Evolutionary conservation across 2,329 filamentous ascomycete species (phyloP), one percentile per base, ranked within the genome.

Genomic region (Fusarium sp.): DNA sequence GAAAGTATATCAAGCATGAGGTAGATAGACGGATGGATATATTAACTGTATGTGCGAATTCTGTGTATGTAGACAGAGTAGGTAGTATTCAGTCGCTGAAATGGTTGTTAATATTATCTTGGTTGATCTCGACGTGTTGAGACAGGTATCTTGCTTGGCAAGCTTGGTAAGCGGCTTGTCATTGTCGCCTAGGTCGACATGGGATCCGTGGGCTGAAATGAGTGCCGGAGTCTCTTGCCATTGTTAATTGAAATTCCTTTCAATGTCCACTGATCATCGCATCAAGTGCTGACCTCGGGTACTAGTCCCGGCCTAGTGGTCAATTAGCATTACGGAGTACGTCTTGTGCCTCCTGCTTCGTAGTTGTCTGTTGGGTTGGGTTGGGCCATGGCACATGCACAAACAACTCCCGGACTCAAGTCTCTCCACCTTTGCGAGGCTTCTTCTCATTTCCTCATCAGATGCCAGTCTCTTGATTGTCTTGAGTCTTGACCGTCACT

Each of bases 231-330:
- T 55, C 38, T 51, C 53, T 39, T 64, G 24, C 60, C 61, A 48
- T 60, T 65, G 39, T 65, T 54, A 41, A 50, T 59, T 54, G 50
- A 54, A 39, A 39, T n/a, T 68, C 55, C 47, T 50, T 66, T 39
- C 35, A 39, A 39, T 18, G 64, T n/a, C 50, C 58, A 50, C 67
- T 64, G 70, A 73, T 73, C 71, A 68, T 64, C 71, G 30, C 70
- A 55, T 58, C 70, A 68, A 73, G 61, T 55, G 58, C 70, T 73
- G 67, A 73, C 70, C 28, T 48, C 54, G 47, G 61, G 24, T 60
- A 50, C 70, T 68, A 64, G 70, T 51, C 39, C 70, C 61, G 63
- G 38, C 44, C 41, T 73, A 73, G 67, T 38, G 28, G 44, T 59
- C 41, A 44, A 31, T 68, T 72, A 71, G 61, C 48, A 73, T 47